phyloP scores from a whole-genome alignment of 2,329 filamentous ascomycete species.

The Zasmidium angulare region DNA sequence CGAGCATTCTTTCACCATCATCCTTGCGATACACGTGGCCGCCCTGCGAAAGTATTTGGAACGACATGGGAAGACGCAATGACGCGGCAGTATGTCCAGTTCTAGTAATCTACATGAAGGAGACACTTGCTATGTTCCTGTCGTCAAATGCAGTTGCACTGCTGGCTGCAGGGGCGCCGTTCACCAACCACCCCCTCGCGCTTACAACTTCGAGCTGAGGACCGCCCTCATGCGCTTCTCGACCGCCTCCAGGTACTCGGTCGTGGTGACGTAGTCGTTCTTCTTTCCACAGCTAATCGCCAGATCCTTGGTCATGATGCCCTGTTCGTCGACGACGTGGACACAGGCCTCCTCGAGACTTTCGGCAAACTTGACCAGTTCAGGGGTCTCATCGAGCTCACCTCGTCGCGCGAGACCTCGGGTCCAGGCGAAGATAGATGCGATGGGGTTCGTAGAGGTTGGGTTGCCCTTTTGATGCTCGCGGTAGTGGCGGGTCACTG shows the following conservation, averaged over 20 bases:
- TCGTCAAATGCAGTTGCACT: neutral
- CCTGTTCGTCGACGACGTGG: slow-evolving; percentile 89
- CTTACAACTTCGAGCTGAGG: slow-evolving; percentile 72
- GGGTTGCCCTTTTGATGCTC: slow-evolving; percentile 98
- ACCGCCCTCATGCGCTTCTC: slow-evolving; percentile 82
- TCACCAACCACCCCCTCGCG: neutral
- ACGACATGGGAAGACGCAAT: neutral
- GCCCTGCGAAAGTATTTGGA: neutral
- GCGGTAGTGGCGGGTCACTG: slow-evolving; percentile 96
- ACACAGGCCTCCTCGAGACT: slow-evolving; percentile 88
- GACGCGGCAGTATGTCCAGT: neutral
- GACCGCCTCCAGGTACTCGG: slow-evolving; percentile 87
- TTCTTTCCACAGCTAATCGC: slow-evolving; percentile 93
- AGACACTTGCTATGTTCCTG: neutral
- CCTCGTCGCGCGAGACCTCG: slow-evolving; percentile 90
- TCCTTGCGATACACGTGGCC: neutral
- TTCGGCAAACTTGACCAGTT: slow-evolving; percentile 88
- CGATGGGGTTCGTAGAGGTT: slow-evolving; percentile 98
- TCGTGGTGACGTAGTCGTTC: slow-evolving; percentile 85
- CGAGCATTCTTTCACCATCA: no score
- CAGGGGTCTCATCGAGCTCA: slow-evolving; percentile 87
- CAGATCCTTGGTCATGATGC: slow-evolving; percentile 99
- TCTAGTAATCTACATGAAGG: neutral
- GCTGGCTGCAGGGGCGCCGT: neutral
- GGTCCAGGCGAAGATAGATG: slow-evolving; percentile 99